Base-by-base conservation (phyloP, 257 asterid species). In the Verbena officinalis region DNA sequence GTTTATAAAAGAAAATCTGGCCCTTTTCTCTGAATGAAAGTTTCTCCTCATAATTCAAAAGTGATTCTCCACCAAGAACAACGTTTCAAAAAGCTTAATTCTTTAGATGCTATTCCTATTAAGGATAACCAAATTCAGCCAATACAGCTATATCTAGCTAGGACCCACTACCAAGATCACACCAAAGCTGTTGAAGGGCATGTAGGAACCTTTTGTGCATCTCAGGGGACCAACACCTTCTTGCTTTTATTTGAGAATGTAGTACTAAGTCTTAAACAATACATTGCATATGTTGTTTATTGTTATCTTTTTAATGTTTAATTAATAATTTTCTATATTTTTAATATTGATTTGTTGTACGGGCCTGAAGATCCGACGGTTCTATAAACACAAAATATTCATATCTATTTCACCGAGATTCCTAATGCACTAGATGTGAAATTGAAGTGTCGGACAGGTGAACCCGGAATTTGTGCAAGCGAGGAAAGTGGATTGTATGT, bases 161-260 rank as follows among this genome's bases (percentile, higher is more conserved):
- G 77, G 77, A 20, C 72, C 73, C 77, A 15, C 55, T 17, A 16
- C 22, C 57, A 67, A 73, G 44, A 67, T 40, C 2, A 21, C 38
- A 38, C 66, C 65, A 53, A 73, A 90, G 91, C 39, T 80, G 86
- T 52, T 87, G 81, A 57, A 90, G 92, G 73, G 96, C 83, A 6
- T 78, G 79, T 66, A 85, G 68, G 70, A 90, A 90, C 71, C 81
- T 76, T 39, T 72, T 77, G 42, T 90, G 97, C 59, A 90, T 50
- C 59, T 87, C 96, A 38, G 84, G 76, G 8, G 95, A 85, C 97
- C 97, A 90, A 65, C 91, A 76, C 73, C 97, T 77, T 73, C 97
- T 85, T 3, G 83, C 40, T 72, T 90, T 90, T 43, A 90, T 79
- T 0, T 70, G 72, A 24, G 86, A 71, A 36, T 76, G 80, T n/a